phyloP scores from a whole-genome alignment of 2,329 filamentous ascomycete genomes.

The Ascochyta viciae-villosae region DNA sequence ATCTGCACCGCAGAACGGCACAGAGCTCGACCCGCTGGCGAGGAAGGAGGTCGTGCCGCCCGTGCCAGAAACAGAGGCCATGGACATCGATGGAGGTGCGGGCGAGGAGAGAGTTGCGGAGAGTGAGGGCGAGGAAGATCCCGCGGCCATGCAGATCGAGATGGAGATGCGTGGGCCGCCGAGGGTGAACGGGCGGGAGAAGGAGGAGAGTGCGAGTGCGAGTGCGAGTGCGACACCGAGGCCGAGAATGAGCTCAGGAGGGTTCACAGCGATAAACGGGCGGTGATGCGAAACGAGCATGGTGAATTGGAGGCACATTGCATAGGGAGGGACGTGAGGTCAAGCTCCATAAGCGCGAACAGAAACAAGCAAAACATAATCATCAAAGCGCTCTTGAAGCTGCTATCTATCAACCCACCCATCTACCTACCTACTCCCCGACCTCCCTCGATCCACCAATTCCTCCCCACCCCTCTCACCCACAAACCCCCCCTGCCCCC shows the following conservation, averaged over 20 bases:
- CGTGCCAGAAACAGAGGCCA: slow-evolving; percentile 12
- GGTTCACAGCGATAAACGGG: slow-evolving; percentile 47
- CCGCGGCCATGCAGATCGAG: slow-evolving; percentile 48
- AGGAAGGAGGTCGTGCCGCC: slow-evolving; percentile 9
- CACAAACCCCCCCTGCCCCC: slow-evolving; percentile 24
- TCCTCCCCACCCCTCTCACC: slow-evolving; percentile 10
- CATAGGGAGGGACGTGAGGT: neutral
- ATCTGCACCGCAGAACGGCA: slow-evolving; percentile 1
- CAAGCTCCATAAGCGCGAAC: neutral
- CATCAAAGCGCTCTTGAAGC: no score
- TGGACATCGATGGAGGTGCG: slow-evolving; percentile 10
- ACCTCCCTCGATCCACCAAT: slow-evolving; percentile 6
- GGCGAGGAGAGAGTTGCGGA: slow-evolving; percentile 24
- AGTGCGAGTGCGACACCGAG: neutral
- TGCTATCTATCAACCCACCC: neutral
- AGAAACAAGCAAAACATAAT: no score
- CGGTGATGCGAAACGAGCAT: slow-evolving; percentile 9
- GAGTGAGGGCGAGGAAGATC: slow-evolving; percentile 39
- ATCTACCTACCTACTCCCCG: slow-evolving; percentile 3
- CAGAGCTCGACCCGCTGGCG: slow-evolving; percentile 26
- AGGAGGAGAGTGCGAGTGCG: neutral
- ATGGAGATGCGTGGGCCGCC: slow-evolving; percentile 49
- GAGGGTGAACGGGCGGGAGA: slow-evolving; percentile 17
- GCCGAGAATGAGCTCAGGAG: slow-evolving; percentile 21
- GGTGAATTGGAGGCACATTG: neutral